Conservation (phyloP, 345 rosid genomes). For the Balakata baccata region DNA sequence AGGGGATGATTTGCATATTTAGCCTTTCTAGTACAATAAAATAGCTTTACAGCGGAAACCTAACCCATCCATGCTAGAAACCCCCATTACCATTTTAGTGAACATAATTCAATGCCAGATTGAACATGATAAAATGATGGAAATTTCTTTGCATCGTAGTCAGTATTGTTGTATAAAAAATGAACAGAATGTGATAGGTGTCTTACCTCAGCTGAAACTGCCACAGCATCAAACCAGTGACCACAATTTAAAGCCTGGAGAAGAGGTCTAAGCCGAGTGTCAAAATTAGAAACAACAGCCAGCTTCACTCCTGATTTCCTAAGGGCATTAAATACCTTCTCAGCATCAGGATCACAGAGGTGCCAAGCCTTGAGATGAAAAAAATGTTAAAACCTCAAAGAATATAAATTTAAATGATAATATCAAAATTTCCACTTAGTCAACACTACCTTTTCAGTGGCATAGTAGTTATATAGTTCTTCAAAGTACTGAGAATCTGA, state of each 20-base stretch:
- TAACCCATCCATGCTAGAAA: background rate
- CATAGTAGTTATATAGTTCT: slow-evolving; percentile 81
- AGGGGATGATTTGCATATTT: too few relatives aligned
- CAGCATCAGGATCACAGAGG: slow-evolving; percentile 90
- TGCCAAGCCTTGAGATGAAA: slow-evolving; percentile 78
- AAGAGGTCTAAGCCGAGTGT: slow-evolving; percentile 86
- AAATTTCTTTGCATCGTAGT: background rate
- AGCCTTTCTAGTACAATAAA: background rate
- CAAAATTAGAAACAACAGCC: slow-evolving; percentile 93
- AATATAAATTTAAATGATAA: slow-evolving; percentile 1
- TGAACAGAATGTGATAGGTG: background rate
- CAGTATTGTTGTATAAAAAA: background rate
- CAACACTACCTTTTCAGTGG: slow-evolving; percentile 65
- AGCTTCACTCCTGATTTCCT: slow-evolving; percentile 74
- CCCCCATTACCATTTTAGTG: background rate
- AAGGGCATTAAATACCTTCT: slow-evolving; percentile 74
- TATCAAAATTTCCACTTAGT: background rate
- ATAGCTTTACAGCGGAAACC: background rate
- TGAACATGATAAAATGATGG: background rate
- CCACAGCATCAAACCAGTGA: slow-evolving; percentile 93
- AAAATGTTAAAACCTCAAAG: background rate
- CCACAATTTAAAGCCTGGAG: slow-evolving; percentile 79
- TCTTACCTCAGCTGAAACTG: slow-evolving; percentile 94
- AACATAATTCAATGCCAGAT: background rate
- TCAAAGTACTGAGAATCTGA: slow-evolving; percentile 82